Conservation (phyloP, 2,329 filamentous ascomycete genomes). For the Alternaria sp. region DNA sequence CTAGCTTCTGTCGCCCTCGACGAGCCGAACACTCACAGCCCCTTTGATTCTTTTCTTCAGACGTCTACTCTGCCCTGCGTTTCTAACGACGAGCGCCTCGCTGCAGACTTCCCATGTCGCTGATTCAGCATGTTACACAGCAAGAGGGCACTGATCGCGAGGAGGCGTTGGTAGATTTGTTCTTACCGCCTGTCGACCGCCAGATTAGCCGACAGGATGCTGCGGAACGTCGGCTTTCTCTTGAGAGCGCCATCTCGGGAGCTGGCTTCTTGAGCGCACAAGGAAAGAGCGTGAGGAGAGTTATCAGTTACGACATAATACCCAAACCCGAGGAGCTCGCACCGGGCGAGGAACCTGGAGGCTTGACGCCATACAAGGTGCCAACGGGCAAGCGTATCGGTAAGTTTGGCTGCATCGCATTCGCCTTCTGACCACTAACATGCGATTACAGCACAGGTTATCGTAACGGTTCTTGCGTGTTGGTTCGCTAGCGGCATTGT, state of each 20-base stretch:
- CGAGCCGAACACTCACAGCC: conserved; percentile 4
- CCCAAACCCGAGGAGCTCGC: conserved; percentile 46
- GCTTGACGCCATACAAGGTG: conserved; percentile 58
- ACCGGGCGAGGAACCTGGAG: conserved; percentile 49
- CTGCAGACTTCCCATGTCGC: conserved; percentile 51
- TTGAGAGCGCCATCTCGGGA: conserved; percentile 35
- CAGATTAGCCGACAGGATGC: conserved; percentile 34
- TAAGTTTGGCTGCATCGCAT: conserved; percentile 27
- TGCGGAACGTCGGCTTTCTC: conserved; percentile 38
- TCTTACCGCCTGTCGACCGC: conserved; percentile 44
- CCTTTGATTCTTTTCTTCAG: conserved; percentile 1
- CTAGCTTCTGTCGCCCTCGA: conserved; percentile 4
- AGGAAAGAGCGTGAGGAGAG: conserved; percentile 45
- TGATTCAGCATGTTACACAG: conserved; percentile 59
- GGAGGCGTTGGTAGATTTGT: conserved; percentile 45
- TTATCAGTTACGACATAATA: conserved; percentile 58
- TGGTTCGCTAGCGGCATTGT: conserved; percentile 51
- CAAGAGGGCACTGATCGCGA: conserved; percentile 58
- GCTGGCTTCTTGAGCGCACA: conserved; percentile 25
- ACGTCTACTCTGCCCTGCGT: conserved; percentile 12
- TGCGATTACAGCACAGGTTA: conserved; percentile 38
- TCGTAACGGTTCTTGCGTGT: conserved; percentile 44
- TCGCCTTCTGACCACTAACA: conserved; percentile 14
- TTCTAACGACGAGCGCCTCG: conserved; percentile 8
- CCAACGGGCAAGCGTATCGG: conserved; percentile 45